phyloP scores from a whole-genome alignment of 1,284 basidiomycete species.

The Prillingera fragicola region DNA sequence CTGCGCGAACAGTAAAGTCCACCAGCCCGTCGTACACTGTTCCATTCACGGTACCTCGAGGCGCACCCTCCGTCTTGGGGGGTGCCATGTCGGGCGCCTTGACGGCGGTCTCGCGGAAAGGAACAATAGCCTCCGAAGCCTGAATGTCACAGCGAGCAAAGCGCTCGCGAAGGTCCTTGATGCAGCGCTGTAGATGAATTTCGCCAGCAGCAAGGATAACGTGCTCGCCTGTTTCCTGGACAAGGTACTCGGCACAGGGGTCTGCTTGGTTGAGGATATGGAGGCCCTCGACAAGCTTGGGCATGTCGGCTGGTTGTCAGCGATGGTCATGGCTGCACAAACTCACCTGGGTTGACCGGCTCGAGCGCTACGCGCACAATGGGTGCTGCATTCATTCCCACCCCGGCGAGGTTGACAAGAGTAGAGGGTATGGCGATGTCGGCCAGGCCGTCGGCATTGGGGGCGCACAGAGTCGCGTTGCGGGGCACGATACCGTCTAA shows the following conservation, averaged over 20 bases:
- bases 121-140: conserved; percentile 90
- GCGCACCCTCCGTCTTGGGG: conserved; percentile 65
- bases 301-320: conserved; percentile 66
- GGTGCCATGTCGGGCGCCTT: conserved; percentile 80
- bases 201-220: conserved; percentile 96
- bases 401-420: conserved; percentile 76
- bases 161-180: conserved; percentile 89
- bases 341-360: conserved; percentile 63
- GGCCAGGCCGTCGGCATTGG: conserved; percentile 47
- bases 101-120: conserved; percentile 92
- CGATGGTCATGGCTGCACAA: background rate
- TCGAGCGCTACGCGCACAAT: conserved; percentile 96
- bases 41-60: conserved; percentile 73
- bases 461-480: conserved; percentile 82
- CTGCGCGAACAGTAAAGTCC: conserved; percentile 75
- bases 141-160: conserved; percentile 92
- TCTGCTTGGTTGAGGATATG: conserved; percentile 90
- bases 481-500: conserved; percentile 85
- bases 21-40: conserved; percentile 66
- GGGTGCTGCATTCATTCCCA: conserved; percentile 68
- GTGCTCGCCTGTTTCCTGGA: conserved; percentile 95
- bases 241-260: conserved; percentile 94
- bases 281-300: conserved; percentile 79
- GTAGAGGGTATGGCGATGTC: conserved; percentile 34
- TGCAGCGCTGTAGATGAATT: conserved; percentile 91